Percentiles rank a stretch among this genome's conserved stretches.
These are phyloP conservation scores for Cupressus sempervirens DNA, from an alignment of 75 land plant species.

Conservation along the genomic window DNA sequence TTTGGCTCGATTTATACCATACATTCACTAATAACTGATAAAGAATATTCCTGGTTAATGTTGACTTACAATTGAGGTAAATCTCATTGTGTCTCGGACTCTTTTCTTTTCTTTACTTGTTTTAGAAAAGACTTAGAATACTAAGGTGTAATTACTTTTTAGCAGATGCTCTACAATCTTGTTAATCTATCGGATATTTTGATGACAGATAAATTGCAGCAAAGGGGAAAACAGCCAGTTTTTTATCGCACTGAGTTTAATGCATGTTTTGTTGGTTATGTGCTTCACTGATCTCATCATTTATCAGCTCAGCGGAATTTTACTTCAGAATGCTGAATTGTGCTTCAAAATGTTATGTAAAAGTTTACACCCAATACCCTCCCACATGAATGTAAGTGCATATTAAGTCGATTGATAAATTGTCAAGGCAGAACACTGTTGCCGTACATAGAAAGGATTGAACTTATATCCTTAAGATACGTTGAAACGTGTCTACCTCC, in stretches of 20 bases:
- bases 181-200: neutral
- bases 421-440: neutral
- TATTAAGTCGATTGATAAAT: neutral
- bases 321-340: neutral
- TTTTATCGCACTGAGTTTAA: too few species aligned
- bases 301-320: neutral
- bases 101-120: too few species aligned
- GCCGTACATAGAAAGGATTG: neutral
- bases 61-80: neutral
- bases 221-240: neutral
- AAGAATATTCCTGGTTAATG: neutral
- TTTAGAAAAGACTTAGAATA: neutral
- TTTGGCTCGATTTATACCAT: neutral
- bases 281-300: neutral
- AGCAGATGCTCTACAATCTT: neutral
- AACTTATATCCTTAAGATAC: neutral
- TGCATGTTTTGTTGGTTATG: neutral
- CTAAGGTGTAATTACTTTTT: neutral
- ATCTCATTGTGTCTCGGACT: neutral
- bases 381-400: neutral
- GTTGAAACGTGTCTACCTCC: neutral
- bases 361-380: neutral
- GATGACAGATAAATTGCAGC: neutral
- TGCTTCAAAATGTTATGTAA: neutral
- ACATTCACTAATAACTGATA: neutral